These are phyloP conservation scores for Taphrina sp. DNA, from an alignment of 1,139 yeast species.

Conservation along the genomic window DNA sequence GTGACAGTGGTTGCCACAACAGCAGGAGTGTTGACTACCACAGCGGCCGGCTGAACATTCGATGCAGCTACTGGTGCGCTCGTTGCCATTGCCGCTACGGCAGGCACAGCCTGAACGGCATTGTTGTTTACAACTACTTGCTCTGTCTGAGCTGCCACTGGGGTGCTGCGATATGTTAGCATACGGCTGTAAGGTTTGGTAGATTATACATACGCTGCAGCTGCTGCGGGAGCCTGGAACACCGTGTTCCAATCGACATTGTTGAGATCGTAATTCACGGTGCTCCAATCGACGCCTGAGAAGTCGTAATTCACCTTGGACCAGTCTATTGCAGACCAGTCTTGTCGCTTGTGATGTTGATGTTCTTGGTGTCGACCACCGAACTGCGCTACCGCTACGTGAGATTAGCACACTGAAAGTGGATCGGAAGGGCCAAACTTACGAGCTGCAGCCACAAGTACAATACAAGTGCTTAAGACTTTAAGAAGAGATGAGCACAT, in stretches of 20 bases:
- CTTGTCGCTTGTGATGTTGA: conserved; percentile 23
- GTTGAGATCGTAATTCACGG: conserved; percentile 19
- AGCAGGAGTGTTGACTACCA: conserved; percentile 5
- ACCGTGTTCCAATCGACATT: conserved; percentile 19
- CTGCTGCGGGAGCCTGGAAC: conserved; percentile 1
- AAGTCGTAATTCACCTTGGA: conserved; percentile 23
- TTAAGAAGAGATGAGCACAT: too few species aligned
- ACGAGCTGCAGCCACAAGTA: conserved; percentile 9
- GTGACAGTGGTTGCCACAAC: background rate
- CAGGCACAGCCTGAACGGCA: background rate
- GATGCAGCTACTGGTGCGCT: conserved; percentile 4
- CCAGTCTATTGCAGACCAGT: conserved; percentile 28
- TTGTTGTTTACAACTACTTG: background rate
- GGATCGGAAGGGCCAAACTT: background rate
- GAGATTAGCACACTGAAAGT: background rate
- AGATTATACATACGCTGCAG: conserved; percentile 7
- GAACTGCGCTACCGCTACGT: background rate
- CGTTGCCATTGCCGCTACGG: background rate
- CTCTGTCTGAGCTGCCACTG: conserved; percentile 10
- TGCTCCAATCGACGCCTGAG: conserved; percentile 14
- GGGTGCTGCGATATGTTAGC: too few species aligned
- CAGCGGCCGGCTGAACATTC: background rate
- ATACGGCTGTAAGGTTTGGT: too few species aligned
- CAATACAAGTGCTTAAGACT: background rate
- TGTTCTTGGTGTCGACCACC: conserved; percentile 6